A percentile compares a stretch with the other conserved stretches of the same genome.
These are phyloP conservation scores for Mucor irregularis DNA, from an alignment of 371 early-diverging fungal species.

Conservation along the genomic window DNA sequence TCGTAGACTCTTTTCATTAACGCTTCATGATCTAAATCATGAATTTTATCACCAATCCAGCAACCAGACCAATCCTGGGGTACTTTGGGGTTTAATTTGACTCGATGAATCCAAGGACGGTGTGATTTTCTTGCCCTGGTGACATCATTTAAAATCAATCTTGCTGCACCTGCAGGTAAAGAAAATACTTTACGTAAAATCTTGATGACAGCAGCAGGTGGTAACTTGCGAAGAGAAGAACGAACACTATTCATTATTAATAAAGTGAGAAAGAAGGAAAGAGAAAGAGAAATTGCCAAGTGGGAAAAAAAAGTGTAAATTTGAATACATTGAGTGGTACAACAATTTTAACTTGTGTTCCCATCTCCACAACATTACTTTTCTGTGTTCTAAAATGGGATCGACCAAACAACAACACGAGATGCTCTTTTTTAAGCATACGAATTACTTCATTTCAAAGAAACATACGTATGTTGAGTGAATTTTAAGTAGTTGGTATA, in stretches of 20 bases:
- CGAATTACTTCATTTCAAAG: no score
- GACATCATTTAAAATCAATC: constrained; percentile 45
- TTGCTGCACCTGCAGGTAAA: constrained; percentile 49
- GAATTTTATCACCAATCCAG: constrained; percentile 50
- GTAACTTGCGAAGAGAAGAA: constrained; percentile 33
- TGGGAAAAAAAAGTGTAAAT: background rate
- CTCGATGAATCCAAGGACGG: constrained; percentile 40
- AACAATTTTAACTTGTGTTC: no score
- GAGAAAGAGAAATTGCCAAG: background rate
- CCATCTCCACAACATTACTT: no score
- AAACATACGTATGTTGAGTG: no score
- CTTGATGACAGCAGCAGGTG: constrained; percentile 41
- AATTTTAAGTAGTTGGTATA: no score
- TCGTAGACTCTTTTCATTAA: constrained; percentile 31
- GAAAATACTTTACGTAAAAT: constrained; percentile 41
- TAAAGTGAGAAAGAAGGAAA: background rate
- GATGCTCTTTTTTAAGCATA: no score
- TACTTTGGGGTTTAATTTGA: constrained; percentile 11
- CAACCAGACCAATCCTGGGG: constrained; percentile 49
- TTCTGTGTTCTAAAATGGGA: no score
- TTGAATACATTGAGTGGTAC: no score
- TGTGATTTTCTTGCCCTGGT: constrained; percentile 42
- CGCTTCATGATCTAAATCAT: constrained; percentile 21
- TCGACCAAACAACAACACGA: no score
- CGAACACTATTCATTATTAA: constrained; percentile 31